Evolutionary conservation across 306 rosid genomes (phyloP).

Genomic region (Astragalus glycyphyllos): DNA sequence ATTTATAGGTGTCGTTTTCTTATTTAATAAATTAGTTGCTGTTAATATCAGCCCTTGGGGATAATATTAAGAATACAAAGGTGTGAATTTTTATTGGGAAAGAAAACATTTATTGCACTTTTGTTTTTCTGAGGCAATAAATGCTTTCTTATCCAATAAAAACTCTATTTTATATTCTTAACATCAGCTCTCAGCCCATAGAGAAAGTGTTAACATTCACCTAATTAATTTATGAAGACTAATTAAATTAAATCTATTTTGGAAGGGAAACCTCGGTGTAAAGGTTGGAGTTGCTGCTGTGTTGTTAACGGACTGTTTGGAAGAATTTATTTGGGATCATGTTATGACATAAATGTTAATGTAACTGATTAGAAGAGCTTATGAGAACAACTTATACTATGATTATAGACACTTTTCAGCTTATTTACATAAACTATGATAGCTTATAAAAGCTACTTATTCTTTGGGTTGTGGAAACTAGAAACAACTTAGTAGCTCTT

Average conservation of each 20-base stretch:
- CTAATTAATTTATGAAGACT: not conserved
- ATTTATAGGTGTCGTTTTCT: constrained; percentile 25
- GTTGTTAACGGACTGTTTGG: too few species aligned
- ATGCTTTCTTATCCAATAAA: not conserved
- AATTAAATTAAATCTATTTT: not conserved
- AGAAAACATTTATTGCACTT: not conserved
- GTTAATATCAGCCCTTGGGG: constrained; percentile 6
- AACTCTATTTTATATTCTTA: not conserved
- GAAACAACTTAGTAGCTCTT: not conserved
- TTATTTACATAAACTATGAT: too few species aligned
- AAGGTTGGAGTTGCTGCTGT: not conserved
- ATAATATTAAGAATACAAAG: constrained; percentile 2
- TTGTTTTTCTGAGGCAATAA: not conserved
- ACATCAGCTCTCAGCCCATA: not conserved
- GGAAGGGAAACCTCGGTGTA: not conserved
- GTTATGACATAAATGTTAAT: too few species aligned
- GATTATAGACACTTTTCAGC: too few species aligned
- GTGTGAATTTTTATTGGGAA: not conserved
- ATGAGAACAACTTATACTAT: too few species aligned
- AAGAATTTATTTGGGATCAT: too few species aligned
- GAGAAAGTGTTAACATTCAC: not conserved
- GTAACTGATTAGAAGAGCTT: too few species aligned
- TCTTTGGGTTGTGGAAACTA: not conserved
- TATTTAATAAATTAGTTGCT: not conserved
- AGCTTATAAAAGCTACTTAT: not conserved